Percentiles rank a stretch among this genome's conserved stretches.
Conservation (phyloP, 179 eudicot species). For the Gypsophila paniculata region DNA sequence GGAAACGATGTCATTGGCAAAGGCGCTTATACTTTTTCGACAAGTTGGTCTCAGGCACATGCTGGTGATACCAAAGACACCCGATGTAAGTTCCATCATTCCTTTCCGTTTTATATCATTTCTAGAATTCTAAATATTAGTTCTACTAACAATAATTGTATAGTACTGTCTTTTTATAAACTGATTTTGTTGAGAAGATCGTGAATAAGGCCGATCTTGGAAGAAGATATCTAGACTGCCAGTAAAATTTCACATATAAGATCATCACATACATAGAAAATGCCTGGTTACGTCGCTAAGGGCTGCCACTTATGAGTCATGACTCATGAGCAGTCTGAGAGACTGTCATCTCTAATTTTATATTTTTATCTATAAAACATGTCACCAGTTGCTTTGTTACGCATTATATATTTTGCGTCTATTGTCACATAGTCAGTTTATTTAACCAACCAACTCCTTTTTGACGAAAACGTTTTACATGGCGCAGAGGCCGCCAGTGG, state of each 20-base stretch:
- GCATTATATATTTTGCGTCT: neutral
- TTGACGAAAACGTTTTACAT: conserved; percentile 8
- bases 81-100: conserved; percentile 49
- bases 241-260: no score
- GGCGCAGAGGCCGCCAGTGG: conserved; percentile 73
- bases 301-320: no score
- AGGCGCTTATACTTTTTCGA: conserved; percentile 80
- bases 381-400: neutral
- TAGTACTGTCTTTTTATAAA: conserved; percentile 14
- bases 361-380: neutral
- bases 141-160: neutral
- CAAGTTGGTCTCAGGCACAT: conserved; percentile 90
- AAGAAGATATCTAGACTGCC: no score
- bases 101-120: conserved; percentile 40
- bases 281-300: no score
- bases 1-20: conserved; percentile 87
- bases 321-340: no score
- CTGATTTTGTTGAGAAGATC: neutral
- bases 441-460: neutral
- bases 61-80: conserved; percentile 57
- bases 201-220: neutral
- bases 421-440: neutral
- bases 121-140: neutral
- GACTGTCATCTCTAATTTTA: neutral
- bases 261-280: no score